Evolutionary conservation across 345 rosid species (phyloP).

Genomic region (Triadica sebifera): DNA sequence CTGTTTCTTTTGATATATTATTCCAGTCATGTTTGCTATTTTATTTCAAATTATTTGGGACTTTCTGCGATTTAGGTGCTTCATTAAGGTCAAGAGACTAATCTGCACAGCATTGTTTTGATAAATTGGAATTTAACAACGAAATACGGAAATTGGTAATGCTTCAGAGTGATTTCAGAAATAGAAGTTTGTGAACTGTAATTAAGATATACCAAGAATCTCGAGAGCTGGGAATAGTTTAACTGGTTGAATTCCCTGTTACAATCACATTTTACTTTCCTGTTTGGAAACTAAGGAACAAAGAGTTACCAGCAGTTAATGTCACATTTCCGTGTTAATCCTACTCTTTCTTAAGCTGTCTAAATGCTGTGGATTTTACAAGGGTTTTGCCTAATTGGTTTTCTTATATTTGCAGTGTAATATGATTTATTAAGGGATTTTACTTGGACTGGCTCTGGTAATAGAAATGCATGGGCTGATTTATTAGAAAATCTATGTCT

Average conservation of each 20-base stretch:
- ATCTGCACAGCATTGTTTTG: background rate
- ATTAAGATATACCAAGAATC: background rate
- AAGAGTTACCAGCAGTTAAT: background rate
- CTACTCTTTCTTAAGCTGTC: background rate
- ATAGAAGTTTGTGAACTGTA: background rate
- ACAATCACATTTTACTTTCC: background rate
- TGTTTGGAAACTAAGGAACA: too few relatives aligned
- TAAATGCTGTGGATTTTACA: background rate
- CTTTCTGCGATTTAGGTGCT: background rate
- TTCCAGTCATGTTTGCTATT: background rate
- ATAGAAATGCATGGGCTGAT: background rate
- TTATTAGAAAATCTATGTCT: background rate
- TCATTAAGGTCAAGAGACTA: background rate
- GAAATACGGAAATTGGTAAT: too few relatives aligned
- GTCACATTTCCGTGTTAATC: background rate
- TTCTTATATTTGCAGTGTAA: background rate
- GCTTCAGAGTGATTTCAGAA: background rate
- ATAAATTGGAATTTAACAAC: background rate
- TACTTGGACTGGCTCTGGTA: background rate
- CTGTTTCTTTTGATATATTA: background rate
- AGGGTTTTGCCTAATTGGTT: background rate
- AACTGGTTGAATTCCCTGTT: background rate
- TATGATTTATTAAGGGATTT: background rate
- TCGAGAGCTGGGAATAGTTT: background rate
- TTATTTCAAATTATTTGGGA: background rate